phyloP scores from a whole-genome alignment of 2,329 filamentous ascomycete species.

The Fusarium guadeloupense region DNA sequence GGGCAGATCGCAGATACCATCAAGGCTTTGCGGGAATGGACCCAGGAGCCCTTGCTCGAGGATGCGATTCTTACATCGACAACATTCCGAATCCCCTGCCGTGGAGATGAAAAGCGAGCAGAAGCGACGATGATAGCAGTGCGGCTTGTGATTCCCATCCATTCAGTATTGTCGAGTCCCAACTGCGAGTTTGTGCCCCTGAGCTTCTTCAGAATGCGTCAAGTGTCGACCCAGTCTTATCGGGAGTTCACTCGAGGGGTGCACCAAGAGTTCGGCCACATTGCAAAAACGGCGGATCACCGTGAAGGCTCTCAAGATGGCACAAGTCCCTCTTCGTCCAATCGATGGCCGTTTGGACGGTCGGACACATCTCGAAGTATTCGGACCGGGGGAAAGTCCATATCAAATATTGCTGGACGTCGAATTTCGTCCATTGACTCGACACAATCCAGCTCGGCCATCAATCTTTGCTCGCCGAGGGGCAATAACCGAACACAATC shows the following conservation, averaged over 20 bases:
- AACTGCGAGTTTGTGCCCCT: slow-evolving; percentile 69
- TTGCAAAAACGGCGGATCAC: slow-evolving; percentile 4
- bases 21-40: slow-evolving; percentile 50
- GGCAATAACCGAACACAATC: neutral
- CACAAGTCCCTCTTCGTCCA: too few relatives aligned
- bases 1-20: slow-evolving; percentile 55
- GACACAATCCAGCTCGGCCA: slow-evolving; percentile 5
- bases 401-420: neutral
- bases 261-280: slow-evolving; percentile 65
- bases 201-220: slow-evolving; percentile 71
- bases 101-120: slow-evolving; percentile 13
- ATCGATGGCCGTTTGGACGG: slow-evolving; percentile 16
- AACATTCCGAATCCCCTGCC: slow-evolving; percentile 55
- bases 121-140: slow-evolving; percentile 59
- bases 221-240: slow-evolving; percentile 67
- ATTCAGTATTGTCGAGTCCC: slow-evolving; percentile 59
- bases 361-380: slow-evolving; percentile 2
- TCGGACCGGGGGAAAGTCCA: neutral
- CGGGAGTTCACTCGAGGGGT: slow-evolving; percentile 68
- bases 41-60: slow-evolving; percentile 56
- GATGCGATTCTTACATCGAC: slow-evolving; percentile 56
- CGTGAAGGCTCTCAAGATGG: too few relatives aligned
- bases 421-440: neutral
- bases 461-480: slow-evolving; percentile 3
- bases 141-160: slow-evolving; percentile 68